phyloP scores from a whole-genome alignment of 768 basidiomycete species.

The Suillus tomentosus region DNA sequence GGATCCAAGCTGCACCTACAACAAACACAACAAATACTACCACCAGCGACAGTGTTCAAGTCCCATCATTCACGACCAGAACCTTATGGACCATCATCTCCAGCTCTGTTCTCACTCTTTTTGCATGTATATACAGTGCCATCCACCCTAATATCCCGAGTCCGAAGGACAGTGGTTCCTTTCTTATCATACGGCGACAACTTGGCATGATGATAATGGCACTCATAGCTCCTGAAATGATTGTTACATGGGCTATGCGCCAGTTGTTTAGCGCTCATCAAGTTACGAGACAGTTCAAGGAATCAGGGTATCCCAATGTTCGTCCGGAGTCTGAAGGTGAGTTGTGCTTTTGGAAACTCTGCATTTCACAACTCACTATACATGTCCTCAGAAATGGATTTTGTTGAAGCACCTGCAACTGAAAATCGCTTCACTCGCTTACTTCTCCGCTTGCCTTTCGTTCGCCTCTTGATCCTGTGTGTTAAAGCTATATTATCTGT shows the following conservation, averaged over 20 bases:
- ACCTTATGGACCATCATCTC: neutral
- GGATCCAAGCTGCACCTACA: neutral
- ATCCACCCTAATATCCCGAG: constrained; percentile 29
- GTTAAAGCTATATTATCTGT: neutral
- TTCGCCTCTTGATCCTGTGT: neutral
- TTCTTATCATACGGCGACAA: neutral
- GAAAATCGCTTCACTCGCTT: too few relatives aligned
- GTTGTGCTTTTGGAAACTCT: neutral
- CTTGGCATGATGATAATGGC: constrained; percentile 18
- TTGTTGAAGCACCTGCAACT: too few relatives aligned
- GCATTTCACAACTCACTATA: neutral
- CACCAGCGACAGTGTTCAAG: neutral
- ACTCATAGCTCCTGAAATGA: constrained; percentile 25
- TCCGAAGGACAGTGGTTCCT: neutral
- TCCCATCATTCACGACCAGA: neutral
- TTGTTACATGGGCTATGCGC: constrained; percentile 21
- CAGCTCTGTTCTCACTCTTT: constrained; percentile 16
- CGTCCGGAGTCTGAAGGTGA: neutral
- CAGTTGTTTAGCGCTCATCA: constrained; percentile 21
- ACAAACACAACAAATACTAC: neutral
- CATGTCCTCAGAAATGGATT: neutral
- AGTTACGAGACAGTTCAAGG: constrained; percentile 1
- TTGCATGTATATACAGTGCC: constrained; percentile 29
- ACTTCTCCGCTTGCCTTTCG: too few relatives aligned
- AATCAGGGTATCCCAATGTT: neutral